These are phyloP conservation scores for Solanum clarkiae DNA, from an alignment of 257 asterid genomes.

Conservation along the genomic window DNA sequence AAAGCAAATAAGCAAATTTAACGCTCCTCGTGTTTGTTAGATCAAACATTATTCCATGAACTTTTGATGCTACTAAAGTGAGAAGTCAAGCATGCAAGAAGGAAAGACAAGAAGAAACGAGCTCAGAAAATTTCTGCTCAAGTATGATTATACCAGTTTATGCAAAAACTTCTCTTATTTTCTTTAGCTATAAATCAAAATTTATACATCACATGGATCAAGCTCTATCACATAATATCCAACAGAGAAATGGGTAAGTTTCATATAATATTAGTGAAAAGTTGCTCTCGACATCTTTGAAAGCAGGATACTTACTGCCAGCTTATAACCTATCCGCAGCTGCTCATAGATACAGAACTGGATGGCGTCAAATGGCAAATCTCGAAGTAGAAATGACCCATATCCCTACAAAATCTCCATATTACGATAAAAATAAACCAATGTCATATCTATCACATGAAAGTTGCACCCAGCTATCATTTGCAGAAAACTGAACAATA, in stretches of 20 bases:
- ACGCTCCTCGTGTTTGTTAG: background rate
- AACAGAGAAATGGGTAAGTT: background rate
- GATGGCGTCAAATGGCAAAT: conserved; percentile 72
- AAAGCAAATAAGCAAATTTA: background rate
- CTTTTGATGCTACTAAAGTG: background rate
- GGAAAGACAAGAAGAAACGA: background rate
- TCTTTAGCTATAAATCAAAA: background rate
- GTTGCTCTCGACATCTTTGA: background rate
- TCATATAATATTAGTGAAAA: background rate
- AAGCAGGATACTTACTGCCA: conserved; percentile 51
- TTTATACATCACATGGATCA: background rate
- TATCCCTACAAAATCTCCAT: conserved; percentile 44
- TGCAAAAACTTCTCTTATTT: background rate
- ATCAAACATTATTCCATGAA: background rate
- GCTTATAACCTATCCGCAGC: conserved; percentile 81
- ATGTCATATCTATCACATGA: background rate
- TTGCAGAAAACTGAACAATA: background rate
- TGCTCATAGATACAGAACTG: conserved; percentile 90
- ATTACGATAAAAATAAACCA: background rate
- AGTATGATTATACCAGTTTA: background rate
- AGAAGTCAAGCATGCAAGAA: background rate
- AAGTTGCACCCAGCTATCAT: background rate
- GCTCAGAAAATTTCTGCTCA: background rate
- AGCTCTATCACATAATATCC: background rate
- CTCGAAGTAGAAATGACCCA: conserved; percentile 74